Conservation (phyloP, 2,329 filamentous ascomycete species). For the Graphilbum sp. region DNA sequence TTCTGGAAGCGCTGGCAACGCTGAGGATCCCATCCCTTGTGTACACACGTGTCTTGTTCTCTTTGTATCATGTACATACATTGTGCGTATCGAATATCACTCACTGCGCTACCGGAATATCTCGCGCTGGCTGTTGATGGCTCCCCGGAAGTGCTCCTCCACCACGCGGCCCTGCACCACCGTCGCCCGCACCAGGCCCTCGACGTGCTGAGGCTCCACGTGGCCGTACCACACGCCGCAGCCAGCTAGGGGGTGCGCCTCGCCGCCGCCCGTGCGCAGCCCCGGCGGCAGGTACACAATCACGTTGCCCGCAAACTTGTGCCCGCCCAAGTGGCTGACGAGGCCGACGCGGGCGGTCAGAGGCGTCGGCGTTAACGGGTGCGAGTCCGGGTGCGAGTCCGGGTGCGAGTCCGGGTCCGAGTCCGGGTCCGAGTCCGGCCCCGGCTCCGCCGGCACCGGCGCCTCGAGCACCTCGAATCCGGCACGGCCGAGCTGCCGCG, state of each 20-base stretch:
- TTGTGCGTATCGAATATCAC: no score
- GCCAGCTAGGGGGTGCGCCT: conserved; percentile 45
- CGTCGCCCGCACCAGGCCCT: conserved; percentile 60
- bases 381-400: no score
- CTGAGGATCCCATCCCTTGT: no score
- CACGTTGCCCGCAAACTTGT: conserved; percentile 75
- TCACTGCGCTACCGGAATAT: conserved; percentile 28
- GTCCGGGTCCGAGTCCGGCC: no score
- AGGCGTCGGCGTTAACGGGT: neutral
- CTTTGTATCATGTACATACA: no score
- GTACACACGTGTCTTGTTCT: no score
- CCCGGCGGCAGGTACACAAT: conserved; percentile 60
- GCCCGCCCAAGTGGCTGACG: conserved; percentile 69
- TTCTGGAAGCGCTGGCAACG: conserved; percentile 40
- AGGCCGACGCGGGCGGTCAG: conserved; percentile 45
- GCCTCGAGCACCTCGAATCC: conserved; percentile 32
- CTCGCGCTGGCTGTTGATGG: conserved; percentile 37
- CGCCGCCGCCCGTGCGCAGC: conserved; percentile 21
- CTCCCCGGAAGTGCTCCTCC: conserved; percentile 55
- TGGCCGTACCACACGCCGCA: conserved; percentile 71
- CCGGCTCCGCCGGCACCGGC: conserved; percentile 22
- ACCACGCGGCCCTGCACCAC: conserved; percentile 51
- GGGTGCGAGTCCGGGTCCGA: no score
- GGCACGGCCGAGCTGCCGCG: conserved; percentile 32
- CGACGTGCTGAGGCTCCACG: conserved; percentile 58